Conservation (phyloP, 2,329 filamentous ascomycete species). For the Pseudopithomyces chartarum region DNA sequence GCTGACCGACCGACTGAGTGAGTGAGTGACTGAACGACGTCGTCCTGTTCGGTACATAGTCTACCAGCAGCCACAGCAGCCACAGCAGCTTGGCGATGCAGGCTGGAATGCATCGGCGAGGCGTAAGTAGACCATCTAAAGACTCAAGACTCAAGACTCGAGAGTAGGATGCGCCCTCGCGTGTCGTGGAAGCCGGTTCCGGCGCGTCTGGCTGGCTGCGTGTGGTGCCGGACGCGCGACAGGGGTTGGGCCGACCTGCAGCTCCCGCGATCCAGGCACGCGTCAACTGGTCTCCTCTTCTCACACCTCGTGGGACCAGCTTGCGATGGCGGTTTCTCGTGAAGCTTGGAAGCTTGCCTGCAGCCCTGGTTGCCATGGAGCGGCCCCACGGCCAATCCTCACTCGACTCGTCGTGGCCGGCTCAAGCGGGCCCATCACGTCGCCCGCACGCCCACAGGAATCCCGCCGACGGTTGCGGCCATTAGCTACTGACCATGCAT, state of each 20-base stretch:
- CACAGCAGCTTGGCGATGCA: background rate
- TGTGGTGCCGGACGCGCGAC: background rate
- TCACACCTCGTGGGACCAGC: background rate
- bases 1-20: no score
- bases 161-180: no score
- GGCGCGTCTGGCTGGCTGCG: background rate
- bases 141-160: no score
- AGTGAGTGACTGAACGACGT: no score
- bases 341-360: background rate
- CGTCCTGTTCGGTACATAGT: no score
- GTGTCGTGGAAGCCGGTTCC: background rate
- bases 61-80: no score
- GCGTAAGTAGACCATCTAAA: no score
- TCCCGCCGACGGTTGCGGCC: slow-evolving; percentile 26
- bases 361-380: background rate
- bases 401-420: background rate
- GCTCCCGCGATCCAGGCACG: background rate
- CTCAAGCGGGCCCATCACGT: background rate
- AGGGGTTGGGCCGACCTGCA: background rate
- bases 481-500: slow-evolving; percentile 25
- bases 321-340: background rate
- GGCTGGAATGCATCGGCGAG: background rate
- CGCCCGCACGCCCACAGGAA: slow-evolving; percentile 38
- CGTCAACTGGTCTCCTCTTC: background rate
- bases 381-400: background rate